Evolutionary conservation across 352 stramenopile genomes (phyloP).

Genomic region (Phytophthora pinifolia): DNA sequence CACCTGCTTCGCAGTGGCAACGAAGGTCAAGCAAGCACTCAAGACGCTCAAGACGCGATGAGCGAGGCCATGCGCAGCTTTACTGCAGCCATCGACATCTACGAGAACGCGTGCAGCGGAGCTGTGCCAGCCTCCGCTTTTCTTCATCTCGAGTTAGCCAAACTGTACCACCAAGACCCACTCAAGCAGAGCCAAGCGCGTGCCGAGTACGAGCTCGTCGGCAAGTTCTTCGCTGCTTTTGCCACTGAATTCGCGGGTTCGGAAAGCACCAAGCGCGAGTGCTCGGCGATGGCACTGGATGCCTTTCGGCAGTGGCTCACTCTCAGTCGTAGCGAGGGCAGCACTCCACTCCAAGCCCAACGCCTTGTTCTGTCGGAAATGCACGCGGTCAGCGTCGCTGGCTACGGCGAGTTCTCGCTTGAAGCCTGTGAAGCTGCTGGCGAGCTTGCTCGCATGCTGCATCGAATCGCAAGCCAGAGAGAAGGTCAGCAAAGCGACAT

Average conservation of each 20-base stretch:
- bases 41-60: slow-evolving; percentile 14
- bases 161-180: slow-evolving; percentile 44
- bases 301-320: slow-evolving; percentile 51
- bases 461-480: slow-evolving; percentile 31
- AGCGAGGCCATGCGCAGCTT: slow-evolving; percentile 47
- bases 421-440: slow-evolving; percentile 48
- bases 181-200: slow-evolving; percentile 13
- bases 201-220: slow-evolving; percentile 39
- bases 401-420: slow-evolving; percentile 66
- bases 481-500: slow-evolving; percentile 11
- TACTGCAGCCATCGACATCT: slow-evolving; percentile 50
- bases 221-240: slow-evolving; percentile 62
- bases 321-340: slow-evolving; percentile 9
- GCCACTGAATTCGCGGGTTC: slow-evolving; percentile 51
- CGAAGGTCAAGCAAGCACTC: slow-evolving; percentile 2
- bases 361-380: slow-evolving; percentile 44
- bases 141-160: slow-evolving; percentile 62
- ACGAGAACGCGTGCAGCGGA: slow-evolving; percentile 55
- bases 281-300: slow-evolving; percentile 57
- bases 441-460: slow-evolving; percentile 41
- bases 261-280: slow-evolving; percentile 58
- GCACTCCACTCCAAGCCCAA: slow-evolving; percentile 36
- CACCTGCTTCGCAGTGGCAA: slow-evolving; percentile 32
- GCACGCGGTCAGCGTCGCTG: slow-evolving; percentile 40
- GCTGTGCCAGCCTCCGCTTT: slow-evolving; percentile 55